A percentile compares a stretch with the other conserved stretches of the same genome.
These are phyloP conservation scores for Ceratocystis albifundus DNA, from an alignment of 2,329 filamentous ascomycete genomes.

Conservation along the genomic window DNA sequence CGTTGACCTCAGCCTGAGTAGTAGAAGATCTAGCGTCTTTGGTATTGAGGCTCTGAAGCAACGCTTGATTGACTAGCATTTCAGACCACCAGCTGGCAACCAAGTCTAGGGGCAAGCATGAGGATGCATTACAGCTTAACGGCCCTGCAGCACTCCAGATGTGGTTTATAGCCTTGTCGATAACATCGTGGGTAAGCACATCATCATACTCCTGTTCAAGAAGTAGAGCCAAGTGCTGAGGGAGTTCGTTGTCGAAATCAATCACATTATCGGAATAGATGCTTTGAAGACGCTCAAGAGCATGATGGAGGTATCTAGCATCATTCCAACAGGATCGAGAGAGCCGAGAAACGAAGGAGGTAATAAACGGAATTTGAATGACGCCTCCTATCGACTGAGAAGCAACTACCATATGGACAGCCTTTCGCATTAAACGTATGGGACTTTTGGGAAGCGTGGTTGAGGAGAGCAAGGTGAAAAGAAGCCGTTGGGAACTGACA, in stretches of 20 bases:
- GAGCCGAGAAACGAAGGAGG: slow-evolving; percentile 47
- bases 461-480: slow-evolving; percentile 77
- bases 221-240: slow-evolving; percentile 62
- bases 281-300: slow-evolving; percentile 36
- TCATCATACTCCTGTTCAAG: slow-evolving; percentile 71
- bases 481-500: slow-evolving; percentile 74
- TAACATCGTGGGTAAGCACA: slow-evolving; percentile 63
- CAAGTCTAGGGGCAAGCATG: slow-evolving; percentile 72
- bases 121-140: slow-evolving; percentile 66
- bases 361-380: not conserved
- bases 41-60: slow-evolving; percentile 52
- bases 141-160: slow-evolving; percentile 10
- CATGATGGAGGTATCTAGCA: slow-evolving; percentile 53
- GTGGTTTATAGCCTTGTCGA: slow-evolving; percentile 54
- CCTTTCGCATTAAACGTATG: slow-evolving; percentile 76
- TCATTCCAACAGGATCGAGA: slow-evolving; percentile 72
- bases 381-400: not conserved
- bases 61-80: slow-evolving; percentile 55
- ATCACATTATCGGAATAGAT: slow-evolving; percentile 35
- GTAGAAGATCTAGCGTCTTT: slow-evolving; percentile 32
- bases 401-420: slow-evolving; percentile 83
- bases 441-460: slow-evolving; percentile 77
- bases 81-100: slow-evolving; percentile 87
- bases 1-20: slow-evolving; percentile 32
- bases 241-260: slow-evolving; percentile 51